These are phyloP conservation scores for Clitocybe nebularis DNA, from an alignment of 1,284 basidiomycete genomes.

Conservation along the genomic window DNA sequence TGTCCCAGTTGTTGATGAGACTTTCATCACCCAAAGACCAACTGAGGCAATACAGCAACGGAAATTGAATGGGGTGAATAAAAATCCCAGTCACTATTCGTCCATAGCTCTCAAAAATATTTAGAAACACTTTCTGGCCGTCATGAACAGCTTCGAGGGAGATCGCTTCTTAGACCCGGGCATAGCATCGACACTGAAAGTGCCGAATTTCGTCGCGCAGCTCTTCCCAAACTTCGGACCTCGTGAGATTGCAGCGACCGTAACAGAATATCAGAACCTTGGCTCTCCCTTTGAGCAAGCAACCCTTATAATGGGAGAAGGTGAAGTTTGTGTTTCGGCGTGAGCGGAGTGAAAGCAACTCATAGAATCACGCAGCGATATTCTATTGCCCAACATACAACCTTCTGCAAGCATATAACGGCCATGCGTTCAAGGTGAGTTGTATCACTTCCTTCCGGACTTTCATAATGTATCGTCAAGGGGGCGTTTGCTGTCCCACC, in stretches of 20 bases:
- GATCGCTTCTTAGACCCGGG: conserved; percentile 22
- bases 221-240: conserved; percentile 33
- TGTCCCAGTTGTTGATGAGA: conserved; percentile 33
- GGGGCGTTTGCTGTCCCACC: conserved; percentile 28
- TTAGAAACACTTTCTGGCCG: conserved; percentile 21
- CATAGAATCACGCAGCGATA: conserved; percentile 28
- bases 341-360: background rate
- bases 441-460: background rate
- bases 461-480: conserved; percentile 14
- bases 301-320: conserved; percentile 38
- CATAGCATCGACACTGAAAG: conserved; percentile 9
- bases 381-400: conserved; percentile 31
- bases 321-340: conserved; percentile 20
- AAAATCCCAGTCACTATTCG: background rate
- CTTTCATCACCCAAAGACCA: conserved; percentile 30
- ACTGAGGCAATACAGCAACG: conserved; percentile 23
- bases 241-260: conserved; percentile 21
- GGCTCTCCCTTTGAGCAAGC: conserved; percentile 31
- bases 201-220: conserved; percentile 27
- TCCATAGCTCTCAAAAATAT: background rate
- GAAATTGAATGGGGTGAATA: conserved; percentile 24
- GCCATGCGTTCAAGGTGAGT: conserved; percentile 21
- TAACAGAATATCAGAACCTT: conserved; percentile 25
- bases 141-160: conserved; percentile 30
- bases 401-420: conserved; percentile 24